A percentile compares a stretch with the other conserved stretches of the same genome.
These are phyloP conservation scores for Tillandsia fasciculata DNA, from an alignment of 176 grass and related monocot genomes.

Conservation along the genomic window DNA sequence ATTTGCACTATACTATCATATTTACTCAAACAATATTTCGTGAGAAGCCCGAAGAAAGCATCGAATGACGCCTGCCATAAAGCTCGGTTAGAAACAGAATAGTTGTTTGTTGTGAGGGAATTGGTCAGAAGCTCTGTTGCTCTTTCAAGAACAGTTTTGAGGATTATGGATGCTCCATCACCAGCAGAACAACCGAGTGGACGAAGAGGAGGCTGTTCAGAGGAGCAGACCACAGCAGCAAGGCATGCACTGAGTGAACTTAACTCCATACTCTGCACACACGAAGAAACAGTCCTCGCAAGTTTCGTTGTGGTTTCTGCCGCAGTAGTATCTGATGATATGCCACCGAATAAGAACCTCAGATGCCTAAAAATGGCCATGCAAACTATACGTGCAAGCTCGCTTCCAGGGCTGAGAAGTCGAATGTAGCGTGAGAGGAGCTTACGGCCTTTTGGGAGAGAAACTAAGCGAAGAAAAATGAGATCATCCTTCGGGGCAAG, in stretches of 20 bases:
- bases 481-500: slow-evolving; percentile 75
- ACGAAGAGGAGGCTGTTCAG: slow-evolving; percentile 95
- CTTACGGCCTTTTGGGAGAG: slow-evolving; percentile 85
- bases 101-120: slow-evolving; percentile 49
- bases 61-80: slow-evolving; percentile 98
- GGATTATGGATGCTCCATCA: slow-evolving; percentile 75
- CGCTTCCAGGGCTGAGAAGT: slow-evolving; percentile 74
- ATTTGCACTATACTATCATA: slow-evolving; percentile 87
- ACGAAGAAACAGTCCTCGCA: slow-evolving; percentile 54
- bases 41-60: slow-evolving; percentile 92
- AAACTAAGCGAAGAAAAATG: slow-evolving; percentile 82
- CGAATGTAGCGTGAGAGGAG: slow-evolving; percentile 62
- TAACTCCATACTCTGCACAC: slow-evolving; percentile 70
- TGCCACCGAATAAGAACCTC: slow-evolving; percentile 86
- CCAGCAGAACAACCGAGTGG: slow-evolving; percentile 82
- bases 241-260: slow-evolving; percentile 88
- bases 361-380: slow-evolving; percentile 97
- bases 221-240: slow-evolving; percentile 90
- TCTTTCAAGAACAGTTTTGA: slow-evolving; percentile 79
- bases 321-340: slow-evolving; percentile 56
- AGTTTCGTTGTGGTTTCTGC: slow-evolving; percentile 73
- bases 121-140: slow-evolving; percentile 81
- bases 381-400: slow-evolving; percentile 73
- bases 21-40: slow-evolving; percentile 86
- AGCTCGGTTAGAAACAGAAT: slow-evolving; percentile 58